These are phyloP conservation scores for Encephalitozoon intestinalis DNA, from an alignment of 371 early-diverging fungal genomes.

Conservation along the genomic window DNA sequence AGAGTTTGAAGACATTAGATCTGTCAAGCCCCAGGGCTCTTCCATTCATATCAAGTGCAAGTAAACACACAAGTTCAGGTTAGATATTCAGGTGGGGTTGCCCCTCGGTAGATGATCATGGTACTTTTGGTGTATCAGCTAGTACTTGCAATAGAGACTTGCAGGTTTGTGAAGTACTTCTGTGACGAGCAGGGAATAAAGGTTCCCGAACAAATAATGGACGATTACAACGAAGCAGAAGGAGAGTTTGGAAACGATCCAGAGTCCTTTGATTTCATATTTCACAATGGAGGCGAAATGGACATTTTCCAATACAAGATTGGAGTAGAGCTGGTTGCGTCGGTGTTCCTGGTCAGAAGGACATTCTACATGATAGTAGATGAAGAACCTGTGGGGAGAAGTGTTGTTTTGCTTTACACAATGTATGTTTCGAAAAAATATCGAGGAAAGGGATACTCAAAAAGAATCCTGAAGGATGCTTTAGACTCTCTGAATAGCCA, in stretches of 20 bases:
- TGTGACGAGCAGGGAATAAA: background rate
- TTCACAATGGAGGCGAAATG: background rate
- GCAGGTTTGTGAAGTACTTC: background rate
- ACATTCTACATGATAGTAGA: background rate
- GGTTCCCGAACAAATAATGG: background rate
- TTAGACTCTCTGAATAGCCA: background rate
- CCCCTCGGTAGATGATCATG: background rate
- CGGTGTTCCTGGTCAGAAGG: background rate
- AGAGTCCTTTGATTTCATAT: background rate
- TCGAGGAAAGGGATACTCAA: constrained; percentile 16
- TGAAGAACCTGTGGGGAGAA: background rate
- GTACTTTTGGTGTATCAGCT: background rate
- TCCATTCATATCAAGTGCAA: background rate
- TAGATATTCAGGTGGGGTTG: background rate
- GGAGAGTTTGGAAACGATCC: background rate
- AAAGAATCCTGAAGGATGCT: constrained; percentile 1
- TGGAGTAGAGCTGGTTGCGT: background rate
- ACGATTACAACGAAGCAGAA: background rate
- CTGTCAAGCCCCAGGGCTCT: background rate
- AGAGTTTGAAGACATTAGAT: constrained; percentile 29
- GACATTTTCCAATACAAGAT: background rate
- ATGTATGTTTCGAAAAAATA: constrained; percentile 6
- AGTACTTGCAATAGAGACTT: background rate
- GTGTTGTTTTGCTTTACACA: constrained; percentile 3
- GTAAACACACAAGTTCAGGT: background rate